These are phyloP conservation scores for Plasmodium yoelii DNA, from an alignment of 169 alveolate species.

Conservation along the genomic window DNA sequence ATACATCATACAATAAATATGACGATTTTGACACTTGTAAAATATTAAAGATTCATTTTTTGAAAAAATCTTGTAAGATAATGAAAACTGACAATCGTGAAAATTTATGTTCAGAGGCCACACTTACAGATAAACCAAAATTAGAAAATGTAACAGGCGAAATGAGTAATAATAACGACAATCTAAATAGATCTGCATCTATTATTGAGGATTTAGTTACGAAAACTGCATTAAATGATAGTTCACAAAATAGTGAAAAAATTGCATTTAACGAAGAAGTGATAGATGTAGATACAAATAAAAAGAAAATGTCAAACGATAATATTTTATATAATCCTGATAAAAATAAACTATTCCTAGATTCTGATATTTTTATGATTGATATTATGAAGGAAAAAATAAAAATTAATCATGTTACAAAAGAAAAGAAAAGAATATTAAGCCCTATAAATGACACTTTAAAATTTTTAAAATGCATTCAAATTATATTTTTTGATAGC, in stretches of 20 bases:
- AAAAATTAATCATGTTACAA: conserved; percentile 24
- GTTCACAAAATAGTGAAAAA: too few species aligned
- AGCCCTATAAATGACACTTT: conserved; percentile 50
- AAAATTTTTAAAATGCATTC: conserved; percentile 51
- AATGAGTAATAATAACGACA: too few species aligned
- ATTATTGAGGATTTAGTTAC: too few species aligned
- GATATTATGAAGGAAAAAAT: conserved; percentile 32
- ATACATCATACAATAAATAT: conserved; percentile 21
- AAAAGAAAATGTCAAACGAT: not conserved
- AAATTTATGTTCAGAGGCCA: not conserved
- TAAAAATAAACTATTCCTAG: conserved; percentile 12
- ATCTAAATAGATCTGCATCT: too few species aligned
- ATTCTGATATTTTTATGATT: conserved; percentile 52
- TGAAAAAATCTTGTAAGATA: not conserved
- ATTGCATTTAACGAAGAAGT: too few species aligned
- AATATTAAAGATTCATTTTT: conserved; percentile 32
- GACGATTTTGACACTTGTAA: conserved; percentile 55
- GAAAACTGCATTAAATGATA: too few species aligned
- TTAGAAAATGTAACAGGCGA: too few species aligned
- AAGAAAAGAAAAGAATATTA: conserved; percentile 14
- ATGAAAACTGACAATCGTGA: not conserved
- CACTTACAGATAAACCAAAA: too few species aligned
- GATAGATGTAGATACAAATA: not conserved
- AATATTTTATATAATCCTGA: not conserved
- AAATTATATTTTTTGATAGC: conserved; percentile 38